These are phyloP conservation scores for Globisporangium ultimum DNA, from an alignment of 352 stramenopile species.

Conservation along the genomic window DNA sequence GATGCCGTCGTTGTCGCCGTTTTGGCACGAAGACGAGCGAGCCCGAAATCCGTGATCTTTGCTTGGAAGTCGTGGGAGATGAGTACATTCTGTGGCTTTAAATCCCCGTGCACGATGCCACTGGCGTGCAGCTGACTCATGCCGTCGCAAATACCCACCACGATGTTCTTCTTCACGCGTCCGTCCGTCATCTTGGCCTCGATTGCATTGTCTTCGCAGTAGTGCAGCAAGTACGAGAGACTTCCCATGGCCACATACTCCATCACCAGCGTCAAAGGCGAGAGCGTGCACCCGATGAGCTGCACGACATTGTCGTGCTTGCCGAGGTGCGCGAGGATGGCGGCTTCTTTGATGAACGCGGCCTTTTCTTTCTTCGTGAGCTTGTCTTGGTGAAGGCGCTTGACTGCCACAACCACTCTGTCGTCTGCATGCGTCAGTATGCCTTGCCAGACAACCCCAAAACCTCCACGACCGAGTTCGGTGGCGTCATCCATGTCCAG, in stretches of 20 bases:
- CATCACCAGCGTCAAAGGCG: constrained; percentile 29
- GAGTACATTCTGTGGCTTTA: constrained; percentile 73
- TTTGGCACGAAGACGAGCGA: constrained; percentile 13
- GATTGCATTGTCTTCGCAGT: neutral
- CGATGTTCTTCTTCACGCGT: constrained; percentile 32
- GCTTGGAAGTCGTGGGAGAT: constrained; percentile 58
- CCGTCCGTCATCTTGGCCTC: constrained; percentile 40
- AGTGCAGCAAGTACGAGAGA: constrained; percentile 17
- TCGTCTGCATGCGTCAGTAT: constrained; percentile 12
- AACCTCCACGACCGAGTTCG: constrained; percentile 24
- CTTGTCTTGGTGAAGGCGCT: constrained; percentile 30
- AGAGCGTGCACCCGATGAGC: constrained; percentile 28
- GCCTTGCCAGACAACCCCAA: constrained; percentile 24
- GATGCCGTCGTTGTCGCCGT: no score
- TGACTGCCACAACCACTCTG: constrained; percentile 22
- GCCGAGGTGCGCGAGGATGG: constrained; percentile 30
- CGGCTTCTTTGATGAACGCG: constrained; percentile 32
- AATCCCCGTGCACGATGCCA: constrained; percentile 50
- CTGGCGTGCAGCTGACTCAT: constrained; percentile 35
- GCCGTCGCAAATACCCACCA: constrained; percentile 25
- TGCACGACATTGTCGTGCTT: constrained; percentile 38
- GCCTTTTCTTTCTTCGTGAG: constrained; percentile 30
- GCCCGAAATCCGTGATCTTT: constrained; percentile 81
- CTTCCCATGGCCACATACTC: constrained; percentile 26
- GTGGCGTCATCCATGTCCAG: constrained; percentile 18